A percentile compares a stretch with the other conserved stretches of the same genome.
Conservation (phyloP, 352 stramenopile genomes). For the Thraustotheca clavata region DNA sequence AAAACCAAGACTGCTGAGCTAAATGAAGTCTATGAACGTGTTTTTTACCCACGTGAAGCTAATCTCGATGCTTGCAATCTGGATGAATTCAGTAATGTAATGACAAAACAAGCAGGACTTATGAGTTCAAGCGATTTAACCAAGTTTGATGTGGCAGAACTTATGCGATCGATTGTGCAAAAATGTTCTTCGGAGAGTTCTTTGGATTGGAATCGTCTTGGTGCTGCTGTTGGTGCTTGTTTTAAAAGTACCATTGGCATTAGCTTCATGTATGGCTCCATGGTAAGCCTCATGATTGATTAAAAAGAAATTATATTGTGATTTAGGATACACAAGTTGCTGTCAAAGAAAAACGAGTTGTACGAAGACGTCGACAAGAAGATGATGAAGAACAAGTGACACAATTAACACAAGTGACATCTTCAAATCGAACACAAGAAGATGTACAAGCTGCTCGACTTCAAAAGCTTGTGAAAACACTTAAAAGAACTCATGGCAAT, state of each 20-base stretch:
- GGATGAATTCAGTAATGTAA: conserved; percentile 68
- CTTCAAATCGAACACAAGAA: conserved; percentile 36
- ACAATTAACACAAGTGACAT: conserved; percentile 65
- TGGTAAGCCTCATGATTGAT: conserved; percentile 35
- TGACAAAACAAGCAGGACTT: conserved; percentile 63
- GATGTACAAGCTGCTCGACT: conserved; percentile 67
- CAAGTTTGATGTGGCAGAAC: conserved; percentile 63
- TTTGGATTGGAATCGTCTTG: conserved; percentile 63
- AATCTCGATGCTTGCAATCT: conserved; percentile 77
- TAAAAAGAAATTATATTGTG: neutral
- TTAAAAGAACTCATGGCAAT: conserved; percentile 33
- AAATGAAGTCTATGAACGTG: conserved; percentile 65
- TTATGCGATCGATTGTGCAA: conserved; percentile 46
- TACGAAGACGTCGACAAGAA: conserved; percentile 35
- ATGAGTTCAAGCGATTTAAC: conserved; percentile 63
- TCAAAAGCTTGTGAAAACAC: conserved; percentile 53
- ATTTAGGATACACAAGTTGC: conserved; percentile 57
- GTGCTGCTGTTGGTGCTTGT: conserved; percentile 48
- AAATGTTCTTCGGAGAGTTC: conserved; percentile 31
- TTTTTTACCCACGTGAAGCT: conserved; percentile 72
- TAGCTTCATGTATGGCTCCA: conserved; percentile 13
- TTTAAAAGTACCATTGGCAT: conserved; percentile 29
- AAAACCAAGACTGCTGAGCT: conserved; percentile 48
- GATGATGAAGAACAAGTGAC: conserved; percentile 44
- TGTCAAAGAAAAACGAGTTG: conserved; percentile 52